phyloP scores from a whole-genome alignment of 1,139 yeast genomes.

The Geotrichum fermentans region DNA sequence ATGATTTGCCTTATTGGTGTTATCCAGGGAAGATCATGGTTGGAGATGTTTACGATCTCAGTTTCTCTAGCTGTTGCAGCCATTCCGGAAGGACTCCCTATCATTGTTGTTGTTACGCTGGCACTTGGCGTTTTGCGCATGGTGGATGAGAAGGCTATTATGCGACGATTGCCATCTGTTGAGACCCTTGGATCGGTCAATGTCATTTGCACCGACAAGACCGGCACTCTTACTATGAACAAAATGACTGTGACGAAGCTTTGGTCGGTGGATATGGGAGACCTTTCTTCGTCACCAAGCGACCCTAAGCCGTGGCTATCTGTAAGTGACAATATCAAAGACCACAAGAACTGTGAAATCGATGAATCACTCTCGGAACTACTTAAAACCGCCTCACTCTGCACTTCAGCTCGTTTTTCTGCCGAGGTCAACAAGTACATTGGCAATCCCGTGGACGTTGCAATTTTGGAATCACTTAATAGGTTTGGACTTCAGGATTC shows the following conservation, averaged over 20 bases:
- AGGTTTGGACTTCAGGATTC: constrained; percentile 68
- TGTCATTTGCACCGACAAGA: constrained; percentile 91
- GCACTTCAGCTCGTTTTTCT: constrained; percentile 68
- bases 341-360: constrained; percentile 19
- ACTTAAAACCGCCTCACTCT: constrained; percentile 65
- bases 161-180: constrained; percentile 86
- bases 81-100: constrained; percentile 95
- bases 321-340: constrained; percentile 21
- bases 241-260: constrained; percentile 86
- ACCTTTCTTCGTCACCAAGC: constrained; percentile 31
- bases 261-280: constrained; percentile 73
- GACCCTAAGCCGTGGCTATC: constrained; percentile 26
- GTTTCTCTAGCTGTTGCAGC: constrained; percentile 97
- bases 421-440: constrained; percentile 64
- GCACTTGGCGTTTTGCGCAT: constrained; percentile 92
- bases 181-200: constrained; percentile 94
- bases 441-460: constrained; percentile 94
- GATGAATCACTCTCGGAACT: constrained; percentile 34
- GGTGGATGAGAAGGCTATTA: constrained; percentile 92
- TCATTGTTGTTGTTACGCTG: constrained; percentile 90
- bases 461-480: constrained; percentile 68
- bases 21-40: constrained; percentile 85
- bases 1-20: constrained; percentile 81
- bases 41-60: constrained; percentile 95
- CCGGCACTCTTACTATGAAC: constrained; percentile 94